Evolutionary conservation across 148 eudicot genomes (phyloP), one percentile per base, ranked within the genome.

Genomic region (Cornus florida): DNA sequence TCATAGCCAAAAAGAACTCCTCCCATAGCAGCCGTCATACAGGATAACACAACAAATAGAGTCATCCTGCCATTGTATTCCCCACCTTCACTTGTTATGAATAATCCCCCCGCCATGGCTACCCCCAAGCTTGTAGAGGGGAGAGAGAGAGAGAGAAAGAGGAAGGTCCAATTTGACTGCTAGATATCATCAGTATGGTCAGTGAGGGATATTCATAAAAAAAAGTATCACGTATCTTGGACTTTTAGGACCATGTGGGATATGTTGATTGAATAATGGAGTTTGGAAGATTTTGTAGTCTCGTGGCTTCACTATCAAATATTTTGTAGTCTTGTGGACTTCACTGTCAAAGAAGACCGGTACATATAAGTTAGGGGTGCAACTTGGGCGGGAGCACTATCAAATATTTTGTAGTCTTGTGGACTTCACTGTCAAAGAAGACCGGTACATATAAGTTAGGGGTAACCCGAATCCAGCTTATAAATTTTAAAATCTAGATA

Each of bases 1-100:
- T 82, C 84, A 68, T 82, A 82, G 43, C 84, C 84, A 67, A 82
- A 82, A 67, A 82, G 33, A 28, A 76, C 32, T 5, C 84, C 84
- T 72, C 84, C 84, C 46, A 53, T 77, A 16, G 73, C 65, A 46
- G 80, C 80, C 71, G 69, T 70, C 11, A 77, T 16, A 70, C 80
- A 77, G 46, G 80, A 68, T 17, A 77, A 5, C 46, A 69, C 23
- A 3, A 77, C 73, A 14, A 68, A 77, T 39, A 23, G 31, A 24
- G 80, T 77, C 56, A 71, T 71, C 69, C 33, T 65, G 3, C 80
- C 62, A 39, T 78, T 70, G 67, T 70, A 78, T 39, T 70, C 28
- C 75, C 24, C 74, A 60, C 20, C 41, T 71, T 24, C 71, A 39
- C 33, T 69, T 1, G 20, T 31, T 69, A 77, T 69, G 24, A n/a